These are phyloP conservation scores for Apiospora arundinis DNA, from an alignment of 2,329 filamentous ascomycete species.

Conservation along the genomic window DNA sequence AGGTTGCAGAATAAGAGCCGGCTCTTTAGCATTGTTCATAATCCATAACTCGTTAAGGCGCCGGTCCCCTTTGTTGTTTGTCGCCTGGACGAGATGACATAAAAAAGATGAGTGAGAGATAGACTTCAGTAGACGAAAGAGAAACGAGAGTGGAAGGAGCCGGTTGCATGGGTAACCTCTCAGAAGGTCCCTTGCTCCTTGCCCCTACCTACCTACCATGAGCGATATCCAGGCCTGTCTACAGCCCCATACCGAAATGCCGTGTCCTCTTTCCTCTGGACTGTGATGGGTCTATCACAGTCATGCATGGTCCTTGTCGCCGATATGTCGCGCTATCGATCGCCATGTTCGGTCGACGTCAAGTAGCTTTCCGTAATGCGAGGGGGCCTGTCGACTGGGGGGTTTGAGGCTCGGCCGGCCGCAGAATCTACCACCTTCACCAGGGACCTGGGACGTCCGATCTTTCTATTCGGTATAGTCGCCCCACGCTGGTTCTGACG, in stretches of 20 bases:
- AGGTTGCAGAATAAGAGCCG: slow-evolving; percentile 38
- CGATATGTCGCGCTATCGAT: neutral
- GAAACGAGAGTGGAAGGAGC: slow-evolving; percentile 19
- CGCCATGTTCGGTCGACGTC: neutral
- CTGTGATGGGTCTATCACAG: slow-evolving; percentile 5
- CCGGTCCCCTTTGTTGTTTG: slow-evolving; percentile 23
- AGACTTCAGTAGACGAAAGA: slow-evolving; percentile 24
- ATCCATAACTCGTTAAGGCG: slow-evolving; percentile 33
- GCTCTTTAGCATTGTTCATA: slow-evolving; percentile 40
- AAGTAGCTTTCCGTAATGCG: neutral
- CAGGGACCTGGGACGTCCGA: slow-evolving; percentile 27
- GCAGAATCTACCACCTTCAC: slow-evolving; percentile 23
- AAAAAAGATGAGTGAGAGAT: slow-evolving; percentile 29
- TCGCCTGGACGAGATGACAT: slow-evolving; percentile 33
- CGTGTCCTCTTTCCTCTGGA: neutral
- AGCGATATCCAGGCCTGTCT: neutral
- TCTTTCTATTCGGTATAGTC: slow-evolving; percentile 35
- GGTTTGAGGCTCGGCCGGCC: slow-evolving; percentile 32
- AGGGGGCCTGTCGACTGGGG: slow-evolving; percentile 19
- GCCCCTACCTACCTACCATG: neutral
- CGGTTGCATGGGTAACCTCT: neutral
- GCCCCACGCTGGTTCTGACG: slow-evolving; percentile 25
- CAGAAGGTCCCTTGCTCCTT: neutral
- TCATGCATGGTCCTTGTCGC: neutral
- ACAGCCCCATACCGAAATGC: slow-evolving; percentile 5